phyloP scores from a whole-genome alignment of 495 filamentous ascomycete genomes.

The Cercophora newfieldiana region DNA sequence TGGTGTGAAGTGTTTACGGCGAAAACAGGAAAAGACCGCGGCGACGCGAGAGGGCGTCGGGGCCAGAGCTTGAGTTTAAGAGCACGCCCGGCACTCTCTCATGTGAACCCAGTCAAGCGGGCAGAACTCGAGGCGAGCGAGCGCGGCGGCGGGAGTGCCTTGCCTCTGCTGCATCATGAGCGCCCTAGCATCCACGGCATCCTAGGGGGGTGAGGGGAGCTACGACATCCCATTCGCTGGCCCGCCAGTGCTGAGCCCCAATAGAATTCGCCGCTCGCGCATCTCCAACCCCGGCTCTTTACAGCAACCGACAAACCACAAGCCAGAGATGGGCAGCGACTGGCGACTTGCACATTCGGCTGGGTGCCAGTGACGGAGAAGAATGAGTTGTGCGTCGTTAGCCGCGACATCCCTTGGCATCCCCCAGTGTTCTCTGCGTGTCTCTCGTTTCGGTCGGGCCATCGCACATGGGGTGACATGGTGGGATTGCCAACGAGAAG shows the following conservation, averaged over 20 bases:
- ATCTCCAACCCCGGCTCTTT: slow-evolving; percentile 12
- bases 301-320: slow-evolving; percentile 6
- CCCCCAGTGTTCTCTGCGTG: slow-evolving; percentile 4
- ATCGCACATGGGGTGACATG: background rate
- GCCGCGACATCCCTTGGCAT: slow-evolving; percentile 9
- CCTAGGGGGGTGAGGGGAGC: slow-evolving; percentile 20
- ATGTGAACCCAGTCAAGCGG: background rate
- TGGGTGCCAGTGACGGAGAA: slow-evolving; percentile 14
- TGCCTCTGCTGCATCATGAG: slow-evolving; percentile 38
- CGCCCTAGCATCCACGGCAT: slow-evolving; percentile 26
- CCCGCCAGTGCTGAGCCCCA: slow-evolving; percentile 32
- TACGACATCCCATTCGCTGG: slow-evolving; percentile 37
- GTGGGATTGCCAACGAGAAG: background rate
- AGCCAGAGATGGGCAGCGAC: slow-evolving; percentile 7
- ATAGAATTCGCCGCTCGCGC: slow-evolving; percentile 27
- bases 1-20: background rate
- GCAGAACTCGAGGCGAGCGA: slow-evolving; percentile 20
- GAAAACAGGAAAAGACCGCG: slow-evolving; percentile 18
- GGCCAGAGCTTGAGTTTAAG: slow-evolving; percentile 24
- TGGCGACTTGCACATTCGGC: background rate
- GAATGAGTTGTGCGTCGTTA: slow-evolving; percentile 6
- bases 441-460: slow-evolving; percentile 5
- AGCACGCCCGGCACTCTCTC: slow-evolving; percentile 1
- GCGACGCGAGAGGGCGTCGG: slow-evolving; percentile 21
- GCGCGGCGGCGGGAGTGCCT: slow-evolving; percentile 41